These are phyloP conservation scores for Lichtheimia hyalospora DNA, from an alignment of 371 early-diverging fungal species.

Conservation along the genomic window DNA sequence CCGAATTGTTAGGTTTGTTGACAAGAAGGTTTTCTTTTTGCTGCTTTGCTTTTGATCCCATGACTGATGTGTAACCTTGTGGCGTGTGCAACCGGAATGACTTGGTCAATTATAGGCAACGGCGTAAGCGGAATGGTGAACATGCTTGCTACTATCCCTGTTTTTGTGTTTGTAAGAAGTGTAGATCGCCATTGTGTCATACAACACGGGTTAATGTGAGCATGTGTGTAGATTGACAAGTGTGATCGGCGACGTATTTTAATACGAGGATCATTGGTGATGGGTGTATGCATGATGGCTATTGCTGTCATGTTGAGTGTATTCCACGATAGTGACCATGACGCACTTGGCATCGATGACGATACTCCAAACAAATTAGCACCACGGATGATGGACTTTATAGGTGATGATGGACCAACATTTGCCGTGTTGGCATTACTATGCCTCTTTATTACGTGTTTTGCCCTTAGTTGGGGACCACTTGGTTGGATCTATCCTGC, in stretches of 20 bases:
- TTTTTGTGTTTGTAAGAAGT: conserved; percentile 25
- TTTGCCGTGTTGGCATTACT: conserved; percentile 56
- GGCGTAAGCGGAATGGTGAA: conserved; percentile 20
- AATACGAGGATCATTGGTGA: conserved; percentile 13
- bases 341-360: neutral
- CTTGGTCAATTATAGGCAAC: conserved; percentile 3
- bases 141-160: conserved; percentile 23
- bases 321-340: conserved; percentile 1
- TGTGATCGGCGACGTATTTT: conserved; percentile 25
- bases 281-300: conserved; percentile 26
- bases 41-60: neutral
- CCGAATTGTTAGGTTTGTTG: conserved; percentile 23
- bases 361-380: too few species aligned
- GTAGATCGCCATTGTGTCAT: neutral
- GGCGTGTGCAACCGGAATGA: too few species aligned
- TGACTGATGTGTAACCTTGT: neutral
- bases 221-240: conserved; percentile 22
- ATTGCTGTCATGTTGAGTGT: conserved; percentile 32
- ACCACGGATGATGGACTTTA: conserved; percentile 7
- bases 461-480: conserved; percentile 75
- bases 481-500: conserved; percentile 89
- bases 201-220: neutral
- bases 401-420: conserved; percentile 34
- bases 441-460: conserved; percentile 66
- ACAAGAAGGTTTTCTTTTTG: neutral